Evolutionary conservation across 164 flowering plant species (phyloP), one percentile per base, ranked within the genome.

Genomic region (Brasenia schreberi): DNA sequence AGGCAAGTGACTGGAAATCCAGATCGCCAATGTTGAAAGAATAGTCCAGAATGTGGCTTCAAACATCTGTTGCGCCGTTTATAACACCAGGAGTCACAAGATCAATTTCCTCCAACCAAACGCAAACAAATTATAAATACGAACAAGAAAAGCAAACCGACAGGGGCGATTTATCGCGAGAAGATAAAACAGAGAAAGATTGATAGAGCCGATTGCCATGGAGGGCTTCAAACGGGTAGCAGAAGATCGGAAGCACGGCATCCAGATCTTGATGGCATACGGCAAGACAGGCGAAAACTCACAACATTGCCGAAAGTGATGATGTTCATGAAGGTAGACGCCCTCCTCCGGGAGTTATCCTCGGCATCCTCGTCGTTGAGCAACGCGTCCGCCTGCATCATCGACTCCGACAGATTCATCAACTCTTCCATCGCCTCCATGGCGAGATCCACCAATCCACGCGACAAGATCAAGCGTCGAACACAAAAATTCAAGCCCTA

Each of bases 361-460:
- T 92, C 97, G 2, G 85, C 76, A 67, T 92, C 99, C 70, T 95
- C 99, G 59, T 95, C 99, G 59, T 96, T 89, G 10, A 95, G 90
- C 71, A 95, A 53, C 18, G 96, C 75, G 18, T 87, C 65, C 1
- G 92, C 99, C 72, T 95, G 97, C 68, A 85, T 68, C 92, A 95
- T 95, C 69, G 96, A 78, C 11, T 92, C 97, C 0, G 97, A 82
- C 0, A 92, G 87, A 82, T 87, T 82, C 17, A 76, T 43, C 73
- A 95, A 77, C 70, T 95, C 99, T 59, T 90, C 94, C 75, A 95
- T 95, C 77, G 99, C 97, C 66, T 92, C 99, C 99, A 95, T 90
- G 64, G 64, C 68, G 17, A 43, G 43, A 16, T 18, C 14, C 58
- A 12, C 39, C 19, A 6, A n/a, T 52, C 67, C 9, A 19, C 10